These are phyloP conservation scores for Pyrus communis DNA, from an alignment of 306 rosid species.

Conservation along the genomic window DNA sequence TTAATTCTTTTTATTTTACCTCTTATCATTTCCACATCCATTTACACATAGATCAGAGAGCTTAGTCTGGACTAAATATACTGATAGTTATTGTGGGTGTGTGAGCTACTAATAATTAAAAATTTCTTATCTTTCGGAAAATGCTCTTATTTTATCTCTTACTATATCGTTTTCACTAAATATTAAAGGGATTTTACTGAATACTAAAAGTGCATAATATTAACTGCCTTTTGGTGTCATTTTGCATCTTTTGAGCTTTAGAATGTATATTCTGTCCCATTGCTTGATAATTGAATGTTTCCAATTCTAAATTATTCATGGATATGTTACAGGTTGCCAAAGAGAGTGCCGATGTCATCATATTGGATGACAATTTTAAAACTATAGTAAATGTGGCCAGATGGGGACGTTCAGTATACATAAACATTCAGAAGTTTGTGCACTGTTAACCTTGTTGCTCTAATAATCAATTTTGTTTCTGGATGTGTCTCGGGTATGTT, in stretches of 20 bases:
- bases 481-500: constrained; percentile 86
- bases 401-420: constrained; percentile 97
- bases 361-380: constrained; percentile 80
- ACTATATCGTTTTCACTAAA: too few relatives aligned
- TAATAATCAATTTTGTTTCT: constrained; percentile 69
- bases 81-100: too few relatives aligned
- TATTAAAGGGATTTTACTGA: background rate
- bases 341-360: constrained; percentile 85
- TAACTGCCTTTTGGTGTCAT: background rate
- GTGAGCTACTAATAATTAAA: too few relatives aligned
- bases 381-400: constrained; percentile 78
- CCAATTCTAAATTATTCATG: constrained; percentile 12
- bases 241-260: background rate
- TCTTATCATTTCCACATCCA: background rate
- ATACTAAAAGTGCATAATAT: background rate
- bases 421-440: constrained; percentile 93
- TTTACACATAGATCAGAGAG: background rate
- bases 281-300: constrained; percentile 8
- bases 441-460: constrained; percentile 94
- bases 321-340: constrained; percentile 72
- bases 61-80: too few relatives aligned
- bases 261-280: background rate
- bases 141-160: too few relatives aligned
- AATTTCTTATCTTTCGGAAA: too few relatives aligned
- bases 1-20: background rate